Evolutionary conservation across 148 eudicot species (phyloP), one percentile per base, ranked within the genome.

Genomic region (Fagopyrum homotropicum): DNA sequence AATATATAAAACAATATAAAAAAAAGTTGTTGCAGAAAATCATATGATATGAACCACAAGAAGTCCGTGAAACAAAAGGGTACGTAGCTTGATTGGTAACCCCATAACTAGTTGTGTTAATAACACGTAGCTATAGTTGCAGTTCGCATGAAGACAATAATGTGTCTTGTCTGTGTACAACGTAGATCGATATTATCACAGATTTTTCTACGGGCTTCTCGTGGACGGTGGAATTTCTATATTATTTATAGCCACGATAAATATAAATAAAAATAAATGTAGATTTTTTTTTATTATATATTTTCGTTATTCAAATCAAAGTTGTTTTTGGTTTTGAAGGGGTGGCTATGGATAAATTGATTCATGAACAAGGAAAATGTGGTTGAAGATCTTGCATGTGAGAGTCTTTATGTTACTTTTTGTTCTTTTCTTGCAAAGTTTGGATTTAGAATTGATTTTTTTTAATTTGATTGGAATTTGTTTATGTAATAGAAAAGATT

Each of bases 341-440:
- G 57, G 66, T 60, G 66, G 66, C 14, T 60, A 22, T 60, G 66
- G 66, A 61, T 61, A 29, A 35, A 61, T 61, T 44, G 43, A 29
- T 61, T 61, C 68, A 2, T 61, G 68, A 17, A 17, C 3, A 19
- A 19, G 64, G 12, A 57, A 60, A 19, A 0, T 52, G 19, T 15
- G 57, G 57, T 52, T 26, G 68, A 14, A 29, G 9, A 26, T 26
- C 43, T 29, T 61, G 40, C 40, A 35, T 35, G 68, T 61, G 68
- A 15, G 35, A 1, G 15, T 60, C 35, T 61, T 61, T 61, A 19
- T 2, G 66, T 6, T 12, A 29, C 68, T 29, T 9, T 61, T 40
- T 61, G 66, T 60, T 60, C 14, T 2, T 61, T 61, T 10, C 68
- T 29, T 61, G 2, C 63, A 57, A 61, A 43, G 26, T 30, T 17